Percentiles rank a stretch among this genome's conserved stretches.
phyloP scores from a whole-genome alignment of 352 stramenopile genomes.

The Thalassiosira hispida region DNA sequence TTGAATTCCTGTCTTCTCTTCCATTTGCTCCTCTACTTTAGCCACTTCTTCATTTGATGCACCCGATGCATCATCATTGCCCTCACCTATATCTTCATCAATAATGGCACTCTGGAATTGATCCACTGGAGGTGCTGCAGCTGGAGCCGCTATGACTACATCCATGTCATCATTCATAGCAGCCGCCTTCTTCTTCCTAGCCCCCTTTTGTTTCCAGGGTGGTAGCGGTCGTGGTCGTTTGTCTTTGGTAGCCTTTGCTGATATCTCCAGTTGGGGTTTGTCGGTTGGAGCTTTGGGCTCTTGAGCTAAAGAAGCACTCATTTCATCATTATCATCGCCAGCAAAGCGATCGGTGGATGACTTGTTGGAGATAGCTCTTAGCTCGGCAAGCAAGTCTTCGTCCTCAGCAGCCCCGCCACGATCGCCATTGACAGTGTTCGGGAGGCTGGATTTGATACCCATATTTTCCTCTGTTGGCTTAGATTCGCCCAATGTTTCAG shows the following conservation, averaged over 20 bases:
- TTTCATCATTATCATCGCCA: conserved; percentile 44
- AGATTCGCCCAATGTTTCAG: not conserved
- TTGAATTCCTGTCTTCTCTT: conserved; percentile 10
- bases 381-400: conserved; percentile 61
- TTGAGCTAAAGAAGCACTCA: no score
- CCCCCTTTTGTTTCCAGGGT: no score
- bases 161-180: not conserved
- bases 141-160: conserved; percentile 11
- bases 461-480: not conserved
- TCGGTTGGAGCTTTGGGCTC: not conserved
- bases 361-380: conserved; percentile 66
- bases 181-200: no score
- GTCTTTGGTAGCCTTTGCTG: not conserved
- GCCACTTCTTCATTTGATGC: not conserved
- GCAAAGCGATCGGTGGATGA: conserved; percentile 48
- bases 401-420: conserved; percentile 58
- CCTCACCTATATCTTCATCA: not conserved
- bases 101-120: conserved; percentile 15
- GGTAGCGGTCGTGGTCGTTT: conserved; percentile 12
- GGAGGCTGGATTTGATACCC: conserved; percentile 21
- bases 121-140: not conserved
- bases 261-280: no score
- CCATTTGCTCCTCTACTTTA: not conserved
- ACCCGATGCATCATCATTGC: not conserved
- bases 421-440: conserved; percentile 55